phyloP scores from a whole-genome alignment of 2,329 filamentous ascomycete species.

The Endothia cerciana region DNA sequence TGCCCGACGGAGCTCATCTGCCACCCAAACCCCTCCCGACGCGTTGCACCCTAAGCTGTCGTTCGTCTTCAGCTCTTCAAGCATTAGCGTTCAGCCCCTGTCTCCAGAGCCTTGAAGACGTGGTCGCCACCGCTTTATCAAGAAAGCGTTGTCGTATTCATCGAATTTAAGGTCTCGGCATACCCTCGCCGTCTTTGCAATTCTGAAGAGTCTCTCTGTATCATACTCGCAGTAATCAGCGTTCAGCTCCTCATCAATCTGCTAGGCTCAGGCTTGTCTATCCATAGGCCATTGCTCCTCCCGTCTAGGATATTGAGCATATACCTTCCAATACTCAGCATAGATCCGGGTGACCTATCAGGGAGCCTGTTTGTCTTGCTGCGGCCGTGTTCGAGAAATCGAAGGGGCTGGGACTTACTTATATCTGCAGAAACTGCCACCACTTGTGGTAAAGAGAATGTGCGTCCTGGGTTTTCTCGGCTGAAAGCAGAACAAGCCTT shows the following conservation, averaged over 20 bases:
- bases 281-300: conserved; percentile 15
- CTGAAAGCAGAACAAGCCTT: no score
- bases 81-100: not conserved
- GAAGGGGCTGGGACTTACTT: not conserved
- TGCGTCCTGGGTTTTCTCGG: conserved; percentile 16
- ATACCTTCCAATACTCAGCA: conserved; percentile 9
- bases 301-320: conserved; percentile 15
- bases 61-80: not conserved
- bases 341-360: not conserved
- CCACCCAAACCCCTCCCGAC: not conserved
- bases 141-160: no score
- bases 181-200: no score
- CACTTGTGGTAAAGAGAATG: conserved; percentile 12
- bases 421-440: conserved; percentile 20
- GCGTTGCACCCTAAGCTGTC: not conserved
- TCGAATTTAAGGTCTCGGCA: no score
- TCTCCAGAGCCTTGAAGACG: not conserved
- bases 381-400: not conserved
- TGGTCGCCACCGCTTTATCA: no score
- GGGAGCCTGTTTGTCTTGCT: not conserved
- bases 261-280: conserved; percentile 21
- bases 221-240: not conserved
- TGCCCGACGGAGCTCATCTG: not conserved
- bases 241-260: conserved; percentile 6
- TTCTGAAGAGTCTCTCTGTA: conserved; percentile 2